A percentile compares a stretch with the other conserved stretches of the same genome.
phyloP scores from a whole-genome alignment of 1,284 basidiomycete species.

The Ustilago hordei region DNA sequence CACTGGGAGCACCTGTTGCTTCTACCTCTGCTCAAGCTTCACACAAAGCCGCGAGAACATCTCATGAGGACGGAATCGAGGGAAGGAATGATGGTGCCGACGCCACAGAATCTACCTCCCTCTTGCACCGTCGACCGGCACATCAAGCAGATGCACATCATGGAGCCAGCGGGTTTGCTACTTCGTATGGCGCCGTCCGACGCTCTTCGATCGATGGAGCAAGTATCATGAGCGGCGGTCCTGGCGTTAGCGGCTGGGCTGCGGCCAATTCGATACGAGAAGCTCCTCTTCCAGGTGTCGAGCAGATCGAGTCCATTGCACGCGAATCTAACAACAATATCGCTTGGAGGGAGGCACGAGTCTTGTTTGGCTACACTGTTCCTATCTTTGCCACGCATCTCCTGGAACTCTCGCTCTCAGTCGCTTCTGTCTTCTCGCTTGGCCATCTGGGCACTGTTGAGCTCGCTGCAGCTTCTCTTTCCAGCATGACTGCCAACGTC shows the following conservation, averaged over 20 bases:
- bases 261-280: slow-evolving; percentile 42
- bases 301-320: slow-evolving; percentile 53
- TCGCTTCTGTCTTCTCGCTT: slow-evolving; percentile 64
- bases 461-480: slow-evolving; percentile 64
- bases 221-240: slow-evolving; percentile 34
- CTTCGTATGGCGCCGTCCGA: slow-evolving; percentile 34
- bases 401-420: slow-evolving; percentile 65
- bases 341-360: slow-evolving; percentile 52
- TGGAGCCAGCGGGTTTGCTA: slow-evolving; percentile 7
- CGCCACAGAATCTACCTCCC: slow-evolving; percentile 32
- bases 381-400: slow-evolving; percentile 66
- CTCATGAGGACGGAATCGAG: background rate
- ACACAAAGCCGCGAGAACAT: slow-evolving; percentile 8
- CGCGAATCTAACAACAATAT: slow-evolving; percentile 46
- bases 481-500: slow-evolving; percentile 68
- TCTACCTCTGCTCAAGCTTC: slow-evolving; percentile 2
- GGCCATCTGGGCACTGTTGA: slow-evolving; percentile 66
- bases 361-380: slow-evolving; percentile 56
- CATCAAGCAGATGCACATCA: slow-evolving; percentile 9
- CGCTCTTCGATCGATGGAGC: slow-evolving; percentile 30
- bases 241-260: slow-evolving; percentile 50
- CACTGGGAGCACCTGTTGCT: slow-evolving; percentile 22
- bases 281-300: slow-evolving; percentile 43
- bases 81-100: slow-evolving; percentile 11
- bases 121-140: slow-evolving; percentile 19